A percentile compares a stretch with the other conserved stretches of the same genome.
phyloP scores from a whole-genome alignment of 164 flowering plant species.

The Vitis rotundifolia region DNA sequence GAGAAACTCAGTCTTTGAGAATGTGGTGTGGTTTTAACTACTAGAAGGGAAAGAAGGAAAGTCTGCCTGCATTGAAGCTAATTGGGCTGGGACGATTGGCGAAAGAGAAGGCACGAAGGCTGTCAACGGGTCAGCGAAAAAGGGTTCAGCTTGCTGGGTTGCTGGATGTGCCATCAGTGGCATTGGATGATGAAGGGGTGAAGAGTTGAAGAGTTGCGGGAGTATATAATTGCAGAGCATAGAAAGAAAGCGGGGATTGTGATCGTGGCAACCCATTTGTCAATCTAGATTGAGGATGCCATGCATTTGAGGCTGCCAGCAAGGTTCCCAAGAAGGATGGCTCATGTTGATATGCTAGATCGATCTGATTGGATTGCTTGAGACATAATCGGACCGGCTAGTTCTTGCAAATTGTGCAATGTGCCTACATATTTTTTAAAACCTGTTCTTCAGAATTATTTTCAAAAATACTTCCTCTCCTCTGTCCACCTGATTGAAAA shows the following conservation, averaged over 20 bases:
- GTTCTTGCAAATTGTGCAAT: no score
- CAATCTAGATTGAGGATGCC: constrained; percentile 83
- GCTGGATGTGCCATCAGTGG: constrained; percentile 95
- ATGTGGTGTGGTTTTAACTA: constrained; percentile 79
- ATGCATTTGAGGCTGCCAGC: constrained; percentile 75
- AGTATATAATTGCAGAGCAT: constrained; percentile 76
- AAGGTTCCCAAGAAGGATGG: constrained; percentile 82
- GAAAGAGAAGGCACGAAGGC: constrained; percentile 76
- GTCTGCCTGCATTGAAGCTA: constrained; percentile 68
- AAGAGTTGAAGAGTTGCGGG: constrained; percentile 54
- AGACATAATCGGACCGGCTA: no score
- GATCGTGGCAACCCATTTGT: constrained; percentile 78
- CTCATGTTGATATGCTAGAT: constrained; percentile 69
- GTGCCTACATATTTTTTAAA: no score
- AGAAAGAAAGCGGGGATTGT: constrained; percentile 83
- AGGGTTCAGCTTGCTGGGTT: constrained; percentile 83
- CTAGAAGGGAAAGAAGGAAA: constrained; percentile 80
- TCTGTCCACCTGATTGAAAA: no score
- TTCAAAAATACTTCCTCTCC: no score
- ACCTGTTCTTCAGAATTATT: no score
- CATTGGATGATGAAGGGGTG: constrained; percentile 85
- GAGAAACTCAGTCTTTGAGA: constrained; percentile 73
- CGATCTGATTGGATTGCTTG: constrained; percentile 10
- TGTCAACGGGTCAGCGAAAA: constrained; percentile 92
- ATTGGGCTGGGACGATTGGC: constrained; percentile 81